phyloP scores from a whole-genome alignment of 495 filamentous ascomycete species.

The Astrothelium macrocarpum region DNA sequence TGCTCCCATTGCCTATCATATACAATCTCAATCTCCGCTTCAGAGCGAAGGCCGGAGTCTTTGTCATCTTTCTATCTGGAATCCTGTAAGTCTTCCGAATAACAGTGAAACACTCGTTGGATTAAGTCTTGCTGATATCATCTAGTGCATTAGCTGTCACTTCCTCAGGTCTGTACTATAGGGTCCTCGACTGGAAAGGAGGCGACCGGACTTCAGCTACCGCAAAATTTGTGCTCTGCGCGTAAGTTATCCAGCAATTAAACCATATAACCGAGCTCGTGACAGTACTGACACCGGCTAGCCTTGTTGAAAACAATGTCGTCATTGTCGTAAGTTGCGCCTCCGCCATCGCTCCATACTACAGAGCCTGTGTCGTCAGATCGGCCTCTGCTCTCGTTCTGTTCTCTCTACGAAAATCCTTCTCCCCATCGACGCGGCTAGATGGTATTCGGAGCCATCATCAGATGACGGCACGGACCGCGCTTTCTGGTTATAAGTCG shows the following conservation, averaged over 20 bases:
- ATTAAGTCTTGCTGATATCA: background rate
- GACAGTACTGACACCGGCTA: background rate
- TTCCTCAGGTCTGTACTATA: background rate
- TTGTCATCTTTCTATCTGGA: background rate
- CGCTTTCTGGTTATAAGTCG: background rate
- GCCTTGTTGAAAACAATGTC: background rate
- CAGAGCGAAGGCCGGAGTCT: background rate
- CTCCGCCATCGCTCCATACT: background rate
- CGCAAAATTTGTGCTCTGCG: slow-evolving; percentile 1
- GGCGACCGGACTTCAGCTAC: background rate
- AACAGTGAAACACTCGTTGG: background rate
- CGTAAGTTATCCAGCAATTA: background rate
- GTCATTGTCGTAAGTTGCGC: background rate
- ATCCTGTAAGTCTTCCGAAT: background rate
- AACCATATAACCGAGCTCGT: background rate
- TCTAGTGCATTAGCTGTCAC: background rate
- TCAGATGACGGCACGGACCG: background rate
- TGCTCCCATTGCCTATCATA: background rate
- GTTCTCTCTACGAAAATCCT: background rate
- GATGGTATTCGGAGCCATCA: background rate
- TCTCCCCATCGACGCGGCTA: background rate
- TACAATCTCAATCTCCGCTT: background rate
- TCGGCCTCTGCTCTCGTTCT: background rate
- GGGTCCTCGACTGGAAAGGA: background rate
- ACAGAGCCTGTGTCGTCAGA: background rate